Base-by-base conservation (phyloP, 1,284 basidiomycete species). In the Sporisorium reilianum region DNA sequence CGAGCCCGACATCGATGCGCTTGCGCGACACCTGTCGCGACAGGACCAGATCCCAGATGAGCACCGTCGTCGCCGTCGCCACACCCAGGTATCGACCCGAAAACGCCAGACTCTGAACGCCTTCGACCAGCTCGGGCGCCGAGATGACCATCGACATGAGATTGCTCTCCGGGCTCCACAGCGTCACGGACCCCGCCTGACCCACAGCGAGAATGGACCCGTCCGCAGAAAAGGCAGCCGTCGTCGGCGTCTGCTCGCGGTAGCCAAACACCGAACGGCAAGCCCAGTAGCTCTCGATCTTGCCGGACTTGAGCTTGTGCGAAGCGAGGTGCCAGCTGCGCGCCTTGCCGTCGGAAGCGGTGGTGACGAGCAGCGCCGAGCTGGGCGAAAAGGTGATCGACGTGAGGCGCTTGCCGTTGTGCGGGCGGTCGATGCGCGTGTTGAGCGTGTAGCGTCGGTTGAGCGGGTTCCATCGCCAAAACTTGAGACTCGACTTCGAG, bases 361-460 rank as follows among this genome's bases (percentile, higher is more conserved):
- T 88, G 2, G 92, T 92, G 23, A 89, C 79, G 87, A 62, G 91
- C 83, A 75, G 88, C 69, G 28, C 85, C 6, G 65, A 36, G 42
- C 48, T 56, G 0, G 87, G 78, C 32, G 77, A 86, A 76, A 98
- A 98, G 7, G 88, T 87, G 54, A 95, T 80, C 1, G 90, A 88
- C 8, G 90, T 90, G 28, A 97, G 87, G 55, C 87, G 87, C 45
- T 87, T 85, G 34, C 87, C 84, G 30, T 91, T 92, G 85, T 99
- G 96, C 9, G 96, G 95, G 32, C 90, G 88, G 83, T 97, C 93
- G 71, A 98, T 90, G 62, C 95, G 90, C 10, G 95, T 97, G 85
- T 95, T 95, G 79, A 90, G 85, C 60, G 90, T 73, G 50, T 77
- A 79, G 51, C 72, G 77, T 41, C 78, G 68, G 23, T 56, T 61